phyloP scores from a whole-genome alignment of 2,329 filamentous ascomycete genomes.

The Sporothrix brunneoviolacea region DNA sequence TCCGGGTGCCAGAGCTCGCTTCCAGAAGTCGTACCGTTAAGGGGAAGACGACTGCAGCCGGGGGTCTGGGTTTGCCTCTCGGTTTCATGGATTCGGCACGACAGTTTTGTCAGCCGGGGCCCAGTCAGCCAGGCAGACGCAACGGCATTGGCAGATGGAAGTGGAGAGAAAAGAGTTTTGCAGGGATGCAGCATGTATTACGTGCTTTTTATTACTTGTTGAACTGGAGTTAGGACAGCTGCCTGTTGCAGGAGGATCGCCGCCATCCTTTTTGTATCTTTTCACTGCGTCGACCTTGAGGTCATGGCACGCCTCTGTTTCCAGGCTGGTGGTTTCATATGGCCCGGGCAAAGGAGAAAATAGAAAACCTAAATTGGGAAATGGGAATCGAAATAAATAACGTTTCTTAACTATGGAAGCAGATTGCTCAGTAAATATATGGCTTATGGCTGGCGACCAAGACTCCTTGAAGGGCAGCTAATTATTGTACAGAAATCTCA shows the following conservation, averaged over 20 bases:
- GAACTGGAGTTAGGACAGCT: constrained; percentile 14
- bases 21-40: constrained; percentile 99
- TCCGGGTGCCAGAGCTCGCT: constrained; percentile 89
- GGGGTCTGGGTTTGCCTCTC: not conserved
- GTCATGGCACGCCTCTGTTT: constrained; percentile 38
- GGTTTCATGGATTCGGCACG: not conserved
- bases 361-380: constrained; percentile 3
- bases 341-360: constrained; percentile 42
- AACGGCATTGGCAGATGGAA: not conserved
- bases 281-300: constrained; percentile 22
- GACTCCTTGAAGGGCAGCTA: no score
- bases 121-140: not conserved
- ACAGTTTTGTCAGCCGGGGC: not conserved
- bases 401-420: no score
- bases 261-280: constrained; percentile 30
- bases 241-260: constrained; percentile 20
- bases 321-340: constrained; percentile 41
- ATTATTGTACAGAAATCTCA: no score
- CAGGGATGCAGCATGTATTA: constrained; percentile 10
- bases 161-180: constrained; percentile 6
- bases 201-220: constrained; percentile 11
- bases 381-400: not conserved
- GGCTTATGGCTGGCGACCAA: no score
- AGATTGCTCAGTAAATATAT: no score
- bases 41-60: not conserved